These are phyloP conservation scores for Gleditsia sinensis DNA, from an alignment of 306 rosid species.

Conservation along the genomic window DNA sequence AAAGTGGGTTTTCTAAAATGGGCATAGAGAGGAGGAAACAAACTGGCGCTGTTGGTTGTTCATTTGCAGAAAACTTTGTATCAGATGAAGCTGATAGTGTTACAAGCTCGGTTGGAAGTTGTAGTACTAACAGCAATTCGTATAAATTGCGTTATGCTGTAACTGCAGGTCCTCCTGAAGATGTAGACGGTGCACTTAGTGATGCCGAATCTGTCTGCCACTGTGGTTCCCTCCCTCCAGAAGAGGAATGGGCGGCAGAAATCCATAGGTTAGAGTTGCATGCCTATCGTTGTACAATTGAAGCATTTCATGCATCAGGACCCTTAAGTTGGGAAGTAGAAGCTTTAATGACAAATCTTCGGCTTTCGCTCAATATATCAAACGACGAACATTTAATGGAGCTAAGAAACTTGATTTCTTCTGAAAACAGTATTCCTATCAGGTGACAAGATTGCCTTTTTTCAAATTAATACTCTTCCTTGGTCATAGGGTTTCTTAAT, in stretches of 20 bases:
- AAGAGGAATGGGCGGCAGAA: constrained; percentile 67
- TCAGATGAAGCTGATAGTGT: constrained; percentile 53
- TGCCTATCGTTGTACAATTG: constrained; percentile 96
- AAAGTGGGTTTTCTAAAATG: constrained; percentile 42
- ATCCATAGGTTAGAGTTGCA: constrained; percentile 94
- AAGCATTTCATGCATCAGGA: constrained; percentile 92
- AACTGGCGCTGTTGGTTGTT: constrained; percentile 52
- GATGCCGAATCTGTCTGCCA: constrained; percentile 72
- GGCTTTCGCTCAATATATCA: constrained; percentile 91
- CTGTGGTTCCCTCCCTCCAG: constrained; percentile 47
- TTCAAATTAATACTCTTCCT: constrained; percentile 37
- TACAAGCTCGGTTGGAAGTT: constrained; percentile 87
- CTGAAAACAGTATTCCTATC: constrained; percentile 60
- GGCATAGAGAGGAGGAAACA: constrained; percentile 51
- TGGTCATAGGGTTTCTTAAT: constrained; percentile 49
- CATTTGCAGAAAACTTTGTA: constrained; percentile 49
- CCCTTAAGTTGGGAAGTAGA: constrained; percentile 99
- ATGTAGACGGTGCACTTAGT: constrained; percentile 49
- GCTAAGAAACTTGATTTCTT: constrained; percentile 83
- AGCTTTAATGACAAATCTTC: constrained; percentile 91
- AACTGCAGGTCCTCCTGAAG: constrained; percentile 60
- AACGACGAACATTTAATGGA: constrained; percentile 91
- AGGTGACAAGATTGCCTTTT: constrained; percentile 62
- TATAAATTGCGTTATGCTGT: constrained; percentile 45
- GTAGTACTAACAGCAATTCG: constrained; percentile 63